Base-by-base conservation (phyloP, 148 eudicot species). In the Dysphania ambrosioides region DNA sequence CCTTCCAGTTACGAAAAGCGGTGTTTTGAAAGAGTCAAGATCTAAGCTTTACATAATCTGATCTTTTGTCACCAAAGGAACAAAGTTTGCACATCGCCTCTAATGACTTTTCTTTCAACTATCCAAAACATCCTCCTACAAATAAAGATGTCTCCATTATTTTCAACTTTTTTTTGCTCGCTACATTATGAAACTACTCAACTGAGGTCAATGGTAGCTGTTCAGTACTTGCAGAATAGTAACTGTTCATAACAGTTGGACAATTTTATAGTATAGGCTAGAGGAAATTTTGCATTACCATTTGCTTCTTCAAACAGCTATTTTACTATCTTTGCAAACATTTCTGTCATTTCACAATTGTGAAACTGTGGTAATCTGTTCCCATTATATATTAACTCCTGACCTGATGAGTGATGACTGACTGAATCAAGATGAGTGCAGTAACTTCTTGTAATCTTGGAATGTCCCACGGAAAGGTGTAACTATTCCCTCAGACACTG, bases 391-490 rank as follows among this genome's bases (percentile, higher is more conserved):
- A 18, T 16, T 10, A 67, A 26, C 53, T 67, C 32, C 6, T 30
- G 51, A 11, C 51, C 30, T 38, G 55, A 70, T 23, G 9, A 21
- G 12, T 19, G 26, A 21, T 13, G 6, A 23, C 16, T 23, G 30
- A 23, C 49, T 57, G 24, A 31, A 47, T 80, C 44, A 80, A 34
- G 86, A 77, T 0, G 93, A 86, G 76, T 89, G 94, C 35, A 96
- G 86, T 67, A 86, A 59, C 82, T 92, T 96, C 92, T 96, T 96
- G 85, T 96, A 96, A 72, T 96, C 99, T 49, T 87, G 87, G 93
- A 96, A 96, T 66, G 90, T 87, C 62, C 99, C 99, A 27, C 68
- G 79, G 83, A 96, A 96, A 13, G 99, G 97, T 6, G 86, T 65
- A 68, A 84, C 91, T 80, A 58, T 85, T 71, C 99, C 97, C 47